Evolutionary conservation across 192 early-diverging fungal species (phyloP), one percentile per base, ranked within the genome.

Genomic region (Helicostylum pulchrum): DNA sequence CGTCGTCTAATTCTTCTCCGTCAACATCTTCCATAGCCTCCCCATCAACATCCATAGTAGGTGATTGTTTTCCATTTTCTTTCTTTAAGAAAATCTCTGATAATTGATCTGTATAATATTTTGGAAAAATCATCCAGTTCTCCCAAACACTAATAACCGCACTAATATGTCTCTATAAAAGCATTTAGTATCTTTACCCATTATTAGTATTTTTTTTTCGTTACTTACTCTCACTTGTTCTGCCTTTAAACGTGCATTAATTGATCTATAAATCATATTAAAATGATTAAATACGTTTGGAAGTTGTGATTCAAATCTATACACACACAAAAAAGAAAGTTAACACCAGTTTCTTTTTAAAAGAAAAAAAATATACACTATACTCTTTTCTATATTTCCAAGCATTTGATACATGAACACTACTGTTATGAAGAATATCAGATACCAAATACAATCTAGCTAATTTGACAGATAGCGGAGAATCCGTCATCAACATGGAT

Each of bases 341-440:
- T 26, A 26, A 26, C 26, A 26, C 26, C 2, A 17, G 17, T 50
- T 20, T n/a, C n/a, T n/a, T n/a, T 59, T 65, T 15, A 43, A 39
- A 32, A 32, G 6, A 17, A 51, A 53, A 10, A 4, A 42, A 2
- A 48, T 7, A 2, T 12, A 20, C n/a, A n/a, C 61, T 72, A 67
- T 72, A 86, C 62, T 71, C 78, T 15, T 78, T 79, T 39, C 95
- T 77, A 61, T 88, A 89, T 74, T 89, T 85, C 94, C 95, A 97
- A 7, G 88, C 94, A 65, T 90, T 91, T n/a, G 90, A 84, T 2
- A 94, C 78, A 1, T 82, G 81, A 14, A 88, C 82, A 51, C 86
- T 80, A 62, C 89, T 85, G 70, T 96, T 97, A 69, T 92, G 89
- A n/a, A 97, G 79, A 21, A 97, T 85, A 59, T 97, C 95, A 0